phyloP scores from a whole-genome alignment of 129 eudicot genomes.

The Silybum marianum region DNA sequence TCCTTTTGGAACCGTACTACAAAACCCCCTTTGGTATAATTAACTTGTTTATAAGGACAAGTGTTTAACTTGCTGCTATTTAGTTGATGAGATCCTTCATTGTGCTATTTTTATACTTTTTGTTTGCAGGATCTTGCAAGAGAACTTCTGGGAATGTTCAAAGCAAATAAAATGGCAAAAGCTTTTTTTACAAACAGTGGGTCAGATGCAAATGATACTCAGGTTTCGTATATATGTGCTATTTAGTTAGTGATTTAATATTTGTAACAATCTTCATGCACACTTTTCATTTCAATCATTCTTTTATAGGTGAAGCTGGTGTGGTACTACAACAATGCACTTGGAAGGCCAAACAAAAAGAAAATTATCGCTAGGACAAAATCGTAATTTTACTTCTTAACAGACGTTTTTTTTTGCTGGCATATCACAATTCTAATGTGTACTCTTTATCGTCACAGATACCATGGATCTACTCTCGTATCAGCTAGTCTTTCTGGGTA shows the following conservation, averaged over 20 bases:
- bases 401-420: not conserved
- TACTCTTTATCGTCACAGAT: slow-evolving; percentile 49
- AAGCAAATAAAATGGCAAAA: slow-evolving; percentile 76
- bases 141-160: slow-evolving; percentile 72
- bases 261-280: not conserved
- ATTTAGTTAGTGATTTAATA: not conserved
- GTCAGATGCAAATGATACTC: slow-evolving; percentile 95
- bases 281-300: too few relatives aligned
- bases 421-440: not conserved
- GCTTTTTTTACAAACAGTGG: slow-evolving; percentile 91
- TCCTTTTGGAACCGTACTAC: slow-evolving; percentile 98
- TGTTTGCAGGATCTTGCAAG: slow-evolving; percentile 73
- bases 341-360: slow-evolving; percentile 92
- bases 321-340: slow-evolving; percentile 97
- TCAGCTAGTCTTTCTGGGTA: slow-evolving; percentile 98
- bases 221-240: slow-evolving; percentile 40
- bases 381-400: slow-evolving; percentile 55
- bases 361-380: slow-evolving; percentile 84
- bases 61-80: not conserved
- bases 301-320: slow-evolving; percentile 87
- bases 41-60: not conserved
- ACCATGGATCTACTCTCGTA: slow-evolving; percentile 91
- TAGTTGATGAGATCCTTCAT: slow-evolving; percentile 8
- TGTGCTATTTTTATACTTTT: not conserved
- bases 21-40: slow-evolving; percentile 73